Base-by-base conservation (phyloP, 805 yeast species). In the Yamadazyma tumulicola region DNA sequence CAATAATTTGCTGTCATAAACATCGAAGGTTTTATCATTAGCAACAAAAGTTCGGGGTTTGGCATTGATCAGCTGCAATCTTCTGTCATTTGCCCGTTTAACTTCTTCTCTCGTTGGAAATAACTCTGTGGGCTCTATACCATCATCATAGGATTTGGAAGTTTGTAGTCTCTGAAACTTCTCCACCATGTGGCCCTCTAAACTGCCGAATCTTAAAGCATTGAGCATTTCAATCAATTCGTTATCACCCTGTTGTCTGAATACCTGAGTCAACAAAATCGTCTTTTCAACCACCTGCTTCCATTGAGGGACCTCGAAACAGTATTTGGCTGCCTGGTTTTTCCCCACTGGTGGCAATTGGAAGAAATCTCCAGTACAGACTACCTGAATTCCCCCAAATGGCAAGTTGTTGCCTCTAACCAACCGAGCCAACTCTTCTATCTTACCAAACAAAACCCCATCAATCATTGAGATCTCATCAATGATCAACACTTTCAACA, bases 391-490 rank as follows among this genome's bases (percentile, higher is more conserved):
- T 0, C 98, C 98, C 4, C 98, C 98, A 68, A 93, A 93, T 0
- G 97, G 96, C 31, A 44, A 46, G 10, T 64, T 55, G 15, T 59
- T 65, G 24, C 81, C 69, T 4, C 85, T 57, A 3, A 82, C 34
- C 1, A 48, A 50, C 45, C 81, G 69, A 0, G 93, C 97, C 23
- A 91, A 59, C 8, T 52, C 61, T 41, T 87, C 84, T 32, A 93
- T 64, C 49, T 87, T 87, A 30, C 82, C 83, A 42, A 93, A 74
- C 31, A 91, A 67, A 1, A 52, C 64, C 0, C 88, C 94, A 51
- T 87, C 95, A 38, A 93, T 75, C 98, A 93, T 93, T 1, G 97
- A 89, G 3, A 93, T 74, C 59, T 93, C 98, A 61, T 93, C 98
- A 39, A 93, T 74, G 34, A 93, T 78, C 18, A 93, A 67, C 1